Conservation (phyloP, 2,329 filamentous ascomycete species). For the Aspergillus neotritici region DNA sequence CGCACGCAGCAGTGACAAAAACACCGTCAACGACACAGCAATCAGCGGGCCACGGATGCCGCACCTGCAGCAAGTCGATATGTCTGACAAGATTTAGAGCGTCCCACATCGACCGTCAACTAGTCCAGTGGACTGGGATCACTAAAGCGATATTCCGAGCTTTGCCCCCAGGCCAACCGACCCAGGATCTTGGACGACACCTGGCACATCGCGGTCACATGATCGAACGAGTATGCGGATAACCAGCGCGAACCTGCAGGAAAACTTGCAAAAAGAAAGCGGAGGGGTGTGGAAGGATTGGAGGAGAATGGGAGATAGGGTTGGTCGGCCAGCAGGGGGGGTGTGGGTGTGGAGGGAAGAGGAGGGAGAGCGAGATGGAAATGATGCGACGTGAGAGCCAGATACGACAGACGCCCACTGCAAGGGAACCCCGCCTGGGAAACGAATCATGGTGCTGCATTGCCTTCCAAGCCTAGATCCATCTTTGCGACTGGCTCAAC, state of each 20-base stretch:
- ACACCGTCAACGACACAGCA: conserved; percentile 15
- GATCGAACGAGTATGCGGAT: conserved; percentile 31
- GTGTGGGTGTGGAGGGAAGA: conserved; percentile 3
- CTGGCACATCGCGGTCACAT: conserved; percentile 31
- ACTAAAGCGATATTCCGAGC: conserved; percentile 19
- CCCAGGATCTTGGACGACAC: conserved; percentile 22
- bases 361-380: conserved; percentile 3
- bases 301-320: conserved; percentile 12
- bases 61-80: conserved; percentile 22
- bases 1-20: conserved; percentile 1
- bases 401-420: conserved; percentile 16
- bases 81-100: conserved; percentile 29
- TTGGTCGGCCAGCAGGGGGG: conserved; percentile 12
- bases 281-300: conserved; percentile 14
- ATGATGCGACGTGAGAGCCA: conserved; percentile 16
- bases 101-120: conserved; percentile 17
- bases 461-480: conserved; percentile 9
- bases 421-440: conserved; percentile 16
- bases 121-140: conserved; percentile 21
- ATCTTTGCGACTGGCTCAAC: conserved; percentile 5
- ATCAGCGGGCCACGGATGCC: conserved; percentile 15
- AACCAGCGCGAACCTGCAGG: conserved; percentile 30
- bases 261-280: conserved; percentile 3
- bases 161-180: conserved; percentile 15
- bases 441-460: conserved; percentile 14